Percentiles rank a stretch among this genome's conserved stretches.
Evolutionary conservation across 1,284 basidiomycete species (phyloP).

Genomic region (Chondrostereum purpureum): DNA sequence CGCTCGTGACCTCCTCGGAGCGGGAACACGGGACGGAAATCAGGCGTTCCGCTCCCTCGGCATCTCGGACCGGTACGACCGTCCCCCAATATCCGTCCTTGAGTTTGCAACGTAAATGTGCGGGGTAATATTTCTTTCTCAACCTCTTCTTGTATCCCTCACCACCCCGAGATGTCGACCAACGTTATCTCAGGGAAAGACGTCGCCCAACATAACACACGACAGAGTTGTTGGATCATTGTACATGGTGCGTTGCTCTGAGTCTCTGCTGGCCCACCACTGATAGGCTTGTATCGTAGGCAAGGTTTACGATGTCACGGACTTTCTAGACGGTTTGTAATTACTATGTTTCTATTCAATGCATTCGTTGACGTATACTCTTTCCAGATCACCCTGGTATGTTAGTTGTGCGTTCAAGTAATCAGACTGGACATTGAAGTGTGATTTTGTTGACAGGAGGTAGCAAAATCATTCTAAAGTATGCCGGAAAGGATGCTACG

Average conservation of each 20-base stretch:
- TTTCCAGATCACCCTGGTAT: slow-evolving; percentile 61
- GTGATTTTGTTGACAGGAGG: no score
- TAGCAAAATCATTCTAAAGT: slow-evolving; percentile 60
- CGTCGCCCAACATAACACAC: slow-evolving; percentile 62
- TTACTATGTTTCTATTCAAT: slow-evolving; percentile 1
- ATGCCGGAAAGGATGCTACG: slow-evolving; percentile 76
- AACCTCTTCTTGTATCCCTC: no score
- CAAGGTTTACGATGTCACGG: slow-evolving; percentile 72
- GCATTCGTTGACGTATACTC: neutral
- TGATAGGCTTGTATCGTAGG: slow-evolving; percentile 28
- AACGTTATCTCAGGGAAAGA: slow-evolving; percentile 43
- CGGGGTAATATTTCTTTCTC: no score
- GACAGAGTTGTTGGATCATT: slow-evolving; percentile 84
- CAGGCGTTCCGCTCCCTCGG: no score
- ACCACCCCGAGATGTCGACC: no score
- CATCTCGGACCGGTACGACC: no score
- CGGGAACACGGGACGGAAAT: no score
- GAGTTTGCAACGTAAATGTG: no score
- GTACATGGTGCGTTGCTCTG: slow-evolving; percentile 58
- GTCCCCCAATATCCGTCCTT: no score
- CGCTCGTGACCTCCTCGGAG: no score
- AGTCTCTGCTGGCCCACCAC: slow-evolving; percentile 13
- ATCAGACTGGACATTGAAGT: neutral
- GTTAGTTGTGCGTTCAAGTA: slow-evolving; percentile 10
- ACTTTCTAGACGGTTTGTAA: slow-evolving; percentile 57